Evolutionary conservation across 129 eudicot species (phyloP), one percentile per base, ranked within the genome.

Genomic region (Calendula officinalis): DNA sequence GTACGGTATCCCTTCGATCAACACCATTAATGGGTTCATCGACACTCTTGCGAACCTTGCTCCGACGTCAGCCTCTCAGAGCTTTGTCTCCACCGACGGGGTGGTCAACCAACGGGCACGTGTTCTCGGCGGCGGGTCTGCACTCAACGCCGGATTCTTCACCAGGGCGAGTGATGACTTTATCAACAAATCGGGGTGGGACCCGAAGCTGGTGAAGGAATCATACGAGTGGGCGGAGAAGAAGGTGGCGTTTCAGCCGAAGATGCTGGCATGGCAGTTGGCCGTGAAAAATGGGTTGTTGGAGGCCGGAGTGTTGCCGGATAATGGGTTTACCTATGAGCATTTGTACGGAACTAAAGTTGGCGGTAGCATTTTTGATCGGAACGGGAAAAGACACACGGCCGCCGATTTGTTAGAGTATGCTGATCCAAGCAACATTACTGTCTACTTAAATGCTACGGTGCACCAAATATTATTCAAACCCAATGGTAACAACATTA

Each of bases 341-440:
- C 95, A 91, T 57, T 12, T 82, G 3, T 27, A 52, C 12, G 97
- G 97, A 36, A 91, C 97, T 2, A 91, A 91, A 73, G 66, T 81
- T 27, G 97, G 97, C 12, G 97, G 95, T 8, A 74, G 86, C 32
- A 87, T 82, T 8, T 91, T 91, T 61, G 97, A 91, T 60, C 32
- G 57, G 8, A 58, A 78, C 15, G 97, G 97, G 9, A 59, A 66
- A 16, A 53, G 97, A 38, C 95, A 91, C 55, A 84, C 94, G 12
- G 95, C 95, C 13, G 97, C 97, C 1, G 97, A 91, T 50, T 75
- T 91, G 52, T 57, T 91, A 27, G 94, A 87, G 84, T 84, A 82
- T 63, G 97, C 90, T 13, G 81, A 80, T 60, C 86, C 87, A 2
- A 14, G 57, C 3, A 76, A 61, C 41, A 82, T 88, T 33, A 74